Conservation (phyloP, 140 eudicot genomes). For the Ambrosia hybrid region DNA sequence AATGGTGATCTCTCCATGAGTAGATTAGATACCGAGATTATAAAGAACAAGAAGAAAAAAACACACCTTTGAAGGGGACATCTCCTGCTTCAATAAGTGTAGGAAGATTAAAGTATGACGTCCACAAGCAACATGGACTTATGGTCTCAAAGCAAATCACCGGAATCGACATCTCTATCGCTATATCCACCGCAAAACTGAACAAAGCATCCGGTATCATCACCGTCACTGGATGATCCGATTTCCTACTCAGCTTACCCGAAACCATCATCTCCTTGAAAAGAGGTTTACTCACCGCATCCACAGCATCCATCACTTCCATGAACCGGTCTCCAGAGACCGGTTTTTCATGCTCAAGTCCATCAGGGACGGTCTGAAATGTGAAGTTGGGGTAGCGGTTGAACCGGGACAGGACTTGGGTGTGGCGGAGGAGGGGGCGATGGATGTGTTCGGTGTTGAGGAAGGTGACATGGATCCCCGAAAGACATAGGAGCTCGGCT, state of each 20-base stretch:
- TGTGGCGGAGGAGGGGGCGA: conserved; percentile 36
- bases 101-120: conserved; percentile 31
- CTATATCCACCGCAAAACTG: conserved; percentile 32
- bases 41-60: too few species aligned
- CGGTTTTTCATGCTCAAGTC: neutral
- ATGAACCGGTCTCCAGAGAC: too few species aligned
- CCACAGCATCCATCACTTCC: too few species aligned
- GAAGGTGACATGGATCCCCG: conserved; percentile 42
- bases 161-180: conserved; percentile 30
- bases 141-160: conserved; percentile 30
- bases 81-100: conserved; percentile 35
- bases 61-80: conserved; percentile 43
- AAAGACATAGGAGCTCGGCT: conserved; percentile 42
- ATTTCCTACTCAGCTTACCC: conserved; percentile 15
- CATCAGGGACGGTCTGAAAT: conserved; percentile 30
- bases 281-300: too few species aligned
- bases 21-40: too few species aligned
- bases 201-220: conserved; percentile 34
- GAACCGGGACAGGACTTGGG: conserved; percentile 33
- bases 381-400: conserved; percentile 23
- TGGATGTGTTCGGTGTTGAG: conserved; percentile 39
- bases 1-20: too few species aligned
- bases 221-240: conserved; percentile 27
- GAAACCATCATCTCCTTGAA: too few species aligned
- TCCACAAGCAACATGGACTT: conserved; percentile 43